Base-by-base conservation (phyloP, 192 early-diverging fungal species). In the Coemansia sp. region DNA sequence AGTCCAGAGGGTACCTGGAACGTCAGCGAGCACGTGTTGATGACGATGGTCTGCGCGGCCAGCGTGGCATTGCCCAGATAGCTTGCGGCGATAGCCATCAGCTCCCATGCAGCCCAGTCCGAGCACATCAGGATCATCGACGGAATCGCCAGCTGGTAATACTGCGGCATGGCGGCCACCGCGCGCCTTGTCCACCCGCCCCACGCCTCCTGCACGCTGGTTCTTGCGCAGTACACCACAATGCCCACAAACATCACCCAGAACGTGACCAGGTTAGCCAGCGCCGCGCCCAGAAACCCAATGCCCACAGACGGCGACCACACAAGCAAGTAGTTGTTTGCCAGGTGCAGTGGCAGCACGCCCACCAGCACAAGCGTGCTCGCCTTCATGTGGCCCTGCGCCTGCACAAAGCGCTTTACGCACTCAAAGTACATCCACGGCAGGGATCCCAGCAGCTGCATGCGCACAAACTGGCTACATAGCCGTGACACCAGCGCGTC, bases 351-450 rank as follows among this genome's bases (percentile, higher is more conserved):
- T n/a, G 89, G 90, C 17, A 88, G 64, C 4, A 87, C 90, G 48
- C 90, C 70, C 18, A 87, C 42, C 16, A 92, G 85, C 32, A 93
- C 84, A 56, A 85, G 77, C 49, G 92, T 90, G 18, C 80, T 83
- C 1, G 91, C 90, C 32, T 89, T 80, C 94, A 96, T 94, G 67
- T 88, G 89, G 69, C 90, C 92, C 81, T 96, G 94, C 1, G 88
- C 86, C 69, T 94, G 90, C 30, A 94, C 73, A 67, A 83, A 94
- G 51, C 90, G 85, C 64, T 92, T 90, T 33, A 92, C 70, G 69
- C 88, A 89, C 61, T 95, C 93, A 83, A 89, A 88, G 12, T 88
- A 76, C 64, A 96, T 75, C 67, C 79, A 85, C 1, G 92, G 89
- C 20, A 91, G 87, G 25, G 89, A 84, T 3, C 92, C 90, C 8